Evolutionary conservation across 768 basidiomycete species (phyloP).

Genomic region (Mycena filopes): DNA sequence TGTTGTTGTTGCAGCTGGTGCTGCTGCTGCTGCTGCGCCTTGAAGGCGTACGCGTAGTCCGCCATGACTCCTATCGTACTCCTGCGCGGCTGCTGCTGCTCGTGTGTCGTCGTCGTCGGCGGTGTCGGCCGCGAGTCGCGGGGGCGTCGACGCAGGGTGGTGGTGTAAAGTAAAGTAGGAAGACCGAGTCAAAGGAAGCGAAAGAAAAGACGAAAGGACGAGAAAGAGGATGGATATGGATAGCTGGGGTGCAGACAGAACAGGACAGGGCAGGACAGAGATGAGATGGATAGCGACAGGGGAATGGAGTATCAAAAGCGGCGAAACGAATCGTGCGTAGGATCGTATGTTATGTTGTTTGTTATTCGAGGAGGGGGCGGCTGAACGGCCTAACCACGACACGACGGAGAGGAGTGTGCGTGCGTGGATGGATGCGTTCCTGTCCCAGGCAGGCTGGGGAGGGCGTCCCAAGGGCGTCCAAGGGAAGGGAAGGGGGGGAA

Average conservation of each 20-base stretch:
- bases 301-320: no score
- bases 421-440: no score
- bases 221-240: background rate
- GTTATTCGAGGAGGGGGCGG: no score
- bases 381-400: no score
- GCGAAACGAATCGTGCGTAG: no score
- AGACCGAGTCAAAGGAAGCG: background rate
- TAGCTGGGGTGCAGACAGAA: background rate
- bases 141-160: no score
- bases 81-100: background rate
- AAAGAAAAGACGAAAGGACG: background rate
- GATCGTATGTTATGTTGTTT: no score
- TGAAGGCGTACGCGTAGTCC: conserved; percentile 25
- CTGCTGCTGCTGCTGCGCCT: conserved; percentile 2
- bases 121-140: no score
- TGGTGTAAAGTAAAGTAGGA: background rate
- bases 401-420: no score
- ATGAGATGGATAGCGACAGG: background rate
- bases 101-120: background rate
- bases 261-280: conserved; percentile 5
- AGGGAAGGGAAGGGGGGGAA: no score
- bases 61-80: conserved; percentile 19
- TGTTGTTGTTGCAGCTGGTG: background rate
- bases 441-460: no score
- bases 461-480: no score